These are phyloP conservation scores for Penicillium sclerotigenum DNA, from an alignment of 2,329 filamentous ascomycete species.

Conservation along the genomic window DNA sequence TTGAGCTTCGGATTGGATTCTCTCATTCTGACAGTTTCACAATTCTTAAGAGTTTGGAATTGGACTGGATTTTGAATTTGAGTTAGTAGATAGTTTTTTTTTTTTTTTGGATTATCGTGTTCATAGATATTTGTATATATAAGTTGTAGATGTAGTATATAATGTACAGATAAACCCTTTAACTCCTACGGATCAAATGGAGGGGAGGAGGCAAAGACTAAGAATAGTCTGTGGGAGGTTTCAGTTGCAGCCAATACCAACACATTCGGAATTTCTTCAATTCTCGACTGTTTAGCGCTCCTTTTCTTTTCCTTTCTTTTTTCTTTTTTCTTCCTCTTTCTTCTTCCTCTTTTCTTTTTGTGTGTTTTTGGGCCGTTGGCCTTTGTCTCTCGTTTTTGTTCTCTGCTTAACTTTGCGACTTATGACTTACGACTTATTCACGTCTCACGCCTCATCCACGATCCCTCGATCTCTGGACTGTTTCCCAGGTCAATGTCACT, in stretches of 20 bases:
- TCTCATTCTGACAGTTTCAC: constrained; percentile 1
- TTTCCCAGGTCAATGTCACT: constrained; percentile 1
- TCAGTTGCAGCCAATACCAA: constrained; percentile 13
- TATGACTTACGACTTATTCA: not conserved
- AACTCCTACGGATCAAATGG: not conserved
- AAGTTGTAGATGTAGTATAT: not conserved
- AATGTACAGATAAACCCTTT: too few species aligned
- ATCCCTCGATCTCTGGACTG: not conserved
- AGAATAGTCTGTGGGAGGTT: constrained; percentile 18
- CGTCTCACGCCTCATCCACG: not conserved
- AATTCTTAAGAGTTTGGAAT: not conserved
- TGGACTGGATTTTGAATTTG: not conserved
- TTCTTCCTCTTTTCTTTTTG: not conserved
- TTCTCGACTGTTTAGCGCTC: not conserved
- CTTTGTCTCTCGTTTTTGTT: constrained; percentile 1
- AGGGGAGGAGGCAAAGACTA: too few species aligned
- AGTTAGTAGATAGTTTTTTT: too few species aligned
- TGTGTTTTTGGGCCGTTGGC: not conserved
- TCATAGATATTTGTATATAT: not conserved
- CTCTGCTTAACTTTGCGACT: not conserved
- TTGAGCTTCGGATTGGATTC: not conserved
- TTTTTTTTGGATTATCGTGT: not conserved
- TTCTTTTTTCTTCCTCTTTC: not conserved
- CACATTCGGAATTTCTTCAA: constrained; percentile 16
- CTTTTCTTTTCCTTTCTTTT: not conserved